Evolutionary conservation across 306 rosid species (phyloP).

Genomic region (Elaeagnus macrophylla): DNA sequence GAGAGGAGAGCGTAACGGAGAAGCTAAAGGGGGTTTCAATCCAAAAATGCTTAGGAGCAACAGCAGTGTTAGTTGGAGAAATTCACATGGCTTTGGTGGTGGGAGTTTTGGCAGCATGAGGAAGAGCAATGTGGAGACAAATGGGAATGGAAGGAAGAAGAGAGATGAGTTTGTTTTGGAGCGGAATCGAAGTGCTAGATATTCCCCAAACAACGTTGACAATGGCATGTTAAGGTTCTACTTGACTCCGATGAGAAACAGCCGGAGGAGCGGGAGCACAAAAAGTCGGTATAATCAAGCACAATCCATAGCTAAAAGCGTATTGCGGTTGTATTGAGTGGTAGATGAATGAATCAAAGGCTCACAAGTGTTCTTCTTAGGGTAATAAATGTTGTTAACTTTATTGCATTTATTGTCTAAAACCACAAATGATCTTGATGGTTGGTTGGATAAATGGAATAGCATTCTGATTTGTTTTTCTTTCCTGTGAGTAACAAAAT

Average conservation of each 20-base stretch:
- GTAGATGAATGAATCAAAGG: constrained; percentile 18
- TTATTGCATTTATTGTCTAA: constrained; percentile 67
- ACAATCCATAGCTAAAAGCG: constrained; percentile 93
- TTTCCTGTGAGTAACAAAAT: constrained; percentile 35
- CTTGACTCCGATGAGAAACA: constrained; percentile 62
- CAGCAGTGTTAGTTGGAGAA: constrained; percentile 95
- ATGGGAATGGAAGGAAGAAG: constrained; percentile 47
- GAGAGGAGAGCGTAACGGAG: constrained; percentile 62
- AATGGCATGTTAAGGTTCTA: constrained; percentile 69
- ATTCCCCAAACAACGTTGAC: constrained; percentile 59
- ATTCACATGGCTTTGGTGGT: constrained; percentile 36
- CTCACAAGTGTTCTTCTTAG: constrained; percentile 36
- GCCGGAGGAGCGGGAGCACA: constrained; percentile 59
- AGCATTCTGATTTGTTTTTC: constrained; percentile 37
- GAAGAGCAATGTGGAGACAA: constrained; percentile 52
- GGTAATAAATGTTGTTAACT: constrained; percentile 41
- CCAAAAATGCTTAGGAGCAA: constrained; percentile 63
- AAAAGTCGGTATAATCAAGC: constrained; percentile 77
- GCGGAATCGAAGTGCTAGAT: constrained; percentile 76
- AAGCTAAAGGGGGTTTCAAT: constrained; percentile 40
- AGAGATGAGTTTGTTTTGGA: constrained; percentile 78
- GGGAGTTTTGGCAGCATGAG: constrained; percentile 49
- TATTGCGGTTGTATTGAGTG: constrained; percentile 70
- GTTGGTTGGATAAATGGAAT: constrained; percentile 48
- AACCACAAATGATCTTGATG: constrained; percentile 62